Evolutionary conservation across 163 green algal species (phyloP).

Genomic region (Prototheca stagnorum): DNA sequence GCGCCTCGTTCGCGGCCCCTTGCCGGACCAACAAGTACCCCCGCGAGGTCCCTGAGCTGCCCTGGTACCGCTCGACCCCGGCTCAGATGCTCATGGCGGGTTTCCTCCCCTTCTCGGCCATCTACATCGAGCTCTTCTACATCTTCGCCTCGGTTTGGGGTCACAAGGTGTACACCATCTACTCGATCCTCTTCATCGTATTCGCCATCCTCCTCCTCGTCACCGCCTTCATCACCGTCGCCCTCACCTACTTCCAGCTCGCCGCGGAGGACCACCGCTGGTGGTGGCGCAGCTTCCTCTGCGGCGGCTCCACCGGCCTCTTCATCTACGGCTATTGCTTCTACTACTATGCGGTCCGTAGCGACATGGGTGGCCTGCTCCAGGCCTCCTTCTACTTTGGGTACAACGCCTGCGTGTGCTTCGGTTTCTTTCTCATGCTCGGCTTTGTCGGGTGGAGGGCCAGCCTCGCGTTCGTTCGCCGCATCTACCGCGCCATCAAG

Average conservation of each 20-base stretch:
- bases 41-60: constrained; percentile 45
- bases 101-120: constrained; percentile 94
- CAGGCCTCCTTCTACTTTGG: constrained; percentile 89
- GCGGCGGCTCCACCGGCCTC: constrained; percentile 79
- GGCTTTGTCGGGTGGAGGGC: constrained; percentile 8
- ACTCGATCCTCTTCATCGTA: constrained; percentile 85
- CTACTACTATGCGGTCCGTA: constrained; percentile 84
- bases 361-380: constrained; percentile 93
- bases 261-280: constrained; percentile 89
- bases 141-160: constrained; percentile 97
- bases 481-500: constrained; percentile 64
- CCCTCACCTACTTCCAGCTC: constrained; percentile 97
- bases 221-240: constrained; percentile 96
- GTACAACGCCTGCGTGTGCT: constrained; percentile 74
- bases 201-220: constrained; percentile 88
- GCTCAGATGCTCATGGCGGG: constrained; percentile 92
- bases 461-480: constrained; percentile 70
- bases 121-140: constrained; percentile 99
- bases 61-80: constrained; percentile 79
- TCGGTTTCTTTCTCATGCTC: constrained; percentile 7
- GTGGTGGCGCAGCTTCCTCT: constrained; percentile 92
- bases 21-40: constrained; percentile 65
- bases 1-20: constrained; percentile 28
- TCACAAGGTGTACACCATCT: constrained; percentile 96
- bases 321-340: constrained; percentile 94